These are phyloP conservation scores for Phycomyces blakesleeanus DNA, from an alignment of 192 early-diverging fungal species.

Conservation along the genomic window DNA sequence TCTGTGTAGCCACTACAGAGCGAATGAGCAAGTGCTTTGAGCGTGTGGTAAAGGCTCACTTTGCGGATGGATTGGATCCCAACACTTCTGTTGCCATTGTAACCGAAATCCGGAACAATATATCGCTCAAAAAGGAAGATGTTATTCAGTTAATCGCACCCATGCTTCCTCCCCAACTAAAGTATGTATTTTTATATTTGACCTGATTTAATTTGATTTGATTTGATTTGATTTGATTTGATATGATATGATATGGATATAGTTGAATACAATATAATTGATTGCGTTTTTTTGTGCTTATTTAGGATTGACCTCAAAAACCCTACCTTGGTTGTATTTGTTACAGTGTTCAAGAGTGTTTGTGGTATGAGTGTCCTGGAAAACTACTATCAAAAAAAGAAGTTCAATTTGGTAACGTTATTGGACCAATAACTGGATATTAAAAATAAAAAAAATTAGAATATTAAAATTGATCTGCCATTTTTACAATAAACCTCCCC, in stretches of 20 bases:
- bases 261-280: too few relatives aligned
- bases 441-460: not conserved
- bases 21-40: constrained; percentile 27
- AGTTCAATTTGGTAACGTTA: constrained; percentile 35
- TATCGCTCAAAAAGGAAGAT: constrained; percentile 29
- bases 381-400: constrained; percentile 40
- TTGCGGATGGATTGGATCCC: not conserved
- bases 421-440: not conserved
- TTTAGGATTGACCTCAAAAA: constrained; percentile 36
- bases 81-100: constrained; percentile 40
- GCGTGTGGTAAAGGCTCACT: constrained; percentile 2
- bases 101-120: constrained; percentile 41
- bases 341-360: constrained; percentile 45
- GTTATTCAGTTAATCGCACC: constrained; percentile 26
- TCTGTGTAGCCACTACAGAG: constrained; percentile 32
- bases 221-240: too few relatives aligned
- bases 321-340: constrained; percentile 41
- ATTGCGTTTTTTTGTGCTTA: too few relatives aligned
- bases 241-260: too few relatives aligned
- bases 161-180: constrained; percentile 24
- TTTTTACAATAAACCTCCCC: too few relatives aligned
- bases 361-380: constrained; percentile 41
- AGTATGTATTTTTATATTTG: constrained; percentile 10
- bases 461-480: not conserved
- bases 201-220: too few relatives aligned